phyloP scores from a whole-genome alignment of 805 yeast species.

The Saccharomycopsis guyanensis region DNA sequence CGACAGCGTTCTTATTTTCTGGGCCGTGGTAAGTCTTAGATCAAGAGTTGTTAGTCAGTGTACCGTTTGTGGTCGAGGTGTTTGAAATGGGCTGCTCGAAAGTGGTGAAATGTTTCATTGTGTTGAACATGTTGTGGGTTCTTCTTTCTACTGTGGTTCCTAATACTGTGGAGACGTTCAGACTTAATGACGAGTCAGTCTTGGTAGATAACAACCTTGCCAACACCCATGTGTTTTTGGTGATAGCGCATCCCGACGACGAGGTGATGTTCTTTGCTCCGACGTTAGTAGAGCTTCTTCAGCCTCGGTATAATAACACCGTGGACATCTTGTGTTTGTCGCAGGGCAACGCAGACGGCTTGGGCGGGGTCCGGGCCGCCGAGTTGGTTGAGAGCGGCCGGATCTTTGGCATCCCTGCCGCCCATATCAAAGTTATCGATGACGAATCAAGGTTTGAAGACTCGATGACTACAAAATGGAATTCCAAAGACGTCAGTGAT shows the following conservation, averaged over 20 bases:
- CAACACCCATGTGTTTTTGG: conserved; percentile 32
- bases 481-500: conserved; percentile 32
- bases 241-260: conserved; percentile 96
- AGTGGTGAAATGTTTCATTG: conserved; percentile 13
- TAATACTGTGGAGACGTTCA: neutral
- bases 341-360: conserved; percentile 66
- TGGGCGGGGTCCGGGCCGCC: conserved; percentile 52
- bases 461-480: conserved; percentile 66
- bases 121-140: conserved; percentile 18
- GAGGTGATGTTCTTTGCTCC: conserved; percentile 98
- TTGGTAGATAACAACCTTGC: conserved; percentile 6
- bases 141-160: conserved; percentile 18
- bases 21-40: no score
- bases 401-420: conserved; percentile 41
- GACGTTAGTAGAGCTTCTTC: conserved; percentile 45
- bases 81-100: neutral
- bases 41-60: no score
- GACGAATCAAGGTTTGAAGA: conserved; percentile 49
- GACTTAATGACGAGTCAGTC: neutral
- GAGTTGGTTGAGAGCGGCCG: conserved; percentile 55
- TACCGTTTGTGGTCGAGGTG: no score
- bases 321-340: conserved; percentile 65
- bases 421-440: conserved; percentile 40
- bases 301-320: conserved; percentile 39
- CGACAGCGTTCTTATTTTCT: no score